phyloP scores from a whole-genome alignment of 1,284 basidiomycete species.

The Golubevia pallescens region DNA sequence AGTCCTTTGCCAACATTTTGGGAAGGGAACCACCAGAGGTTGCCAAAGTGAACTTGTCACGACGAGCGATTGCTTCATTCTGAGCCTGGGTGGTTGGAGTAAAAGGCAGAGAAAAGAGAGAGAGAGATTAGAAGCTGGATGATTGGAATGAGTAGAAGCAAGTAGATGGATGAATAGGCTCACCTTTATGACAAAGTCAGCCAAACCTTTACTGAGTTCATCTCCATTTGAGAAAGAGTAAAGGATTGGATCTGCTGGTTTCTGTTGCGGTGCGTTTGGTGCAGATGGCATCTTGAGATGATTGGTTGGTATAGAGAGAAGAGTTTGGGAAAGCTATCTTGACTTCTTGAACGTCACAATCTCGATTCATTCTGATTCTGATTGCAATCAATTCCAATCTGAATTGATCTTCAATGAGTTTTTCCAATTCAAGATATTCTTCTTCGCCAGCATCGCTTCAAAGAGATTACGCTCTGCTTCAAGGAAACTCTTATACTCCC shows the following conservation, averaged over 20 bases:
- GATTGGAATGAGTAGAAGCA: too few species aligned
- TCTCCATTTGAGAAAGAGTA: conserved; percentile 49
- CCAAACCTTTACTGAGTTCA: conserved; percentile 46
- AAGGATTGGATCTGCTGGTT: conserved; percentile 29
- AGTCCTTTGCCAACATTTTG: conserved; percentile 60
- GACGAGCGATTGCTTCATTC: conserved; percentile 61
- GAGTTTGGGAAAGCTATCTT: background rate
- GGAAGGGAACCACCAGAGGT: conserved; percentile 62
- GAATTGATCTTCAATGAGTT: background rate
- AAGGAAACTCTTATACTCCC: background rate
- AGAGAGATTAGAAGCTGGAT: too few species aligned
- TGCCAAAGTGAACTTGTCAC: conserved; percentile 63
- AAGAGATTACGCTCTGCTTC: background rate
- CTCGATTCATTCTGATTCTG: background rate
- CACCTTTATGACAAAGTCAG: conserved; percentile 61
- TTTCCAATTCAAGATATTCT: background rate
- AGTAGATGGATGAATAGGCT: background rate
- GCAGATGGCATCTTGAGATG: background rate
- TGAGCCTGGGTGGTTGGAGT: too few species aligned
- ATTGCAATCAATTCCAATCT: background rate
- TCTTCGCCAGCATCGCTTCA: background rate
- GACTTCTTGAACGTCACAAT: background rate
- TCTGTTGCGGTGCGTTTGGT: background rate
- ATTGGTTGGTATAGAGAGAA: background rate
- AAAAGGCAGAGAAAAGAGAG: background rate